Evolutionary conservation across 192 early-diverging fungal species (phyloP), one percentile per base, ranked within the genome.

Genomic region (Phlyctochytrium bullatum): DNA sequence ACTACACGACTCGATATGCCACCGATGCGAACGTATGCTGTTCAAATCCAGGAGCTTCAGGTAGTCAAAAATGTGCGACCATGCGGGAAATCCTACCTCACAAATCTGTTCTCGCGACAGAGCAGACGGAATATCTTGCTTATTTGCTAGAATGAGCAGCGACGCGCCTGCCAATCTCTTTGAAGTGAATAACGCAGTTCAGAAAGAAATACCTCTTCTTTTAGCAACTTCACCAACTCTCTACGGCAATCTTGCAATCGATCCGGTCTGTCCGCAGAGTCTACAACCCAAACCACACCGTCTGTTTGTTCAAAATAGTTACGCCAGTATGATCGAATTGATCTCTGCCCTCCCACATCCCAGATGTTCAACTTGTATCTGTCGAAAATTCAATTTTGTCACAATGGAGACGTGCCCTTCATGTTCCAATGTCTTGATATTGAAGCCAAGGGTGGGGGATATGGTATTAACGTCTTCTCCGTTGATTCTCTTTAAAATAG

Each of bases 281-380:
- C 97, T 16, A 99, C 94, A 0, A 99, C 97, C 96, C 96, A 99
- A 27, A 98, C 89, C 16, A 99, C 73, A 0, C 90, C 97, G 66
- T 99, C 97, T 0, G 97, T 99, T 61, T 96, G 91, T 72, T 99
- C 97, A 88, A 99, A 99, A 69, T 99, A 99, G 81, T 99, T 99
- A 32, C 96, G 80, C 97, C 97, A 99, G 75, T 97, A 99, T 2
- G 93, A 89, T 63, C 97, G 85, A 68, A 99, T 96, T 2, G 92
- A 92, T 66, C 92, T 91, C 75, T 99, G 97, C 0, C 97, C 97
- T 36, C 97, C 97, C 29, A 99, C 91, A 76, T 99, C 97, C 93
- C 92, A 95, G 61, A 96, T 86, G 67, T 97, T 93, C 66, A 95
- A 78, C 65, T 90, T 91, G 82, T 86, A 97, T 24, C 86, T 88